These are phyloP conservation scores for Cutaneotrichosporon cavernicola DNA, from an alignment of 1,284 basidiomycete species.

Conservation along the genomic window DNA sequence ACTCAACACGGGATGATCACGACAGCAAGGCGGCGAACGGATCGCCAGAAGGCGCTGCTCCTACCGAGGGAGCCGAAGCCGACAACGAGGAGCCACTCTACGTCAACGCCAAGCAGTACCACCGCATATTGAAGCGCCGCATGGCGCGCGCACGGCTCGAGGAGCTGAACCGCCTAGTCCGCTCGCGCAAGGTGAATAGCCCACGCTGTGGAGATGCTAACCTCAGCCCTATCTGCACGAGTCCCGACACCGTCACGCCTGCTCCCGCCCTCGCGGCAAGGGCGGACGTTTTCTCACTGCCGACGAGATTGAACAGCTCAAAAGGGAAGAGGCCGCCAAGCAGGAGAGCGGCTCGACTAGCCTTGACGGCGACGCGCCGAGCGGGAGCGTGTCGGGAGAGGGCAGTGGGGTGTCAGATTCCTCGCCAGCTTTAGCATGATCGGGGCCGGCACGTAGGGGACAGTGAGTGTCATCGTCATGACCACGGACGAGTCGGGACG, in stretches of 20 bases:
- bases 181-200: constrained; percentile 78
- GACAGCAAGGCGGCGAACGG: constrained; percentile 30
- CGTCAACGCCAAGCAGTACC: constrained; percentile 97
- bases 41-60: constrained; percentile 16
- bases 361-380: constrained; percentile 6
- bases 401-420: constrained; percentile 1
- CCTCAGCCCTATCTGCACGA: constrained; percentile 91
- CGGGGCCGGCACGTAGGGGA: not conserved
- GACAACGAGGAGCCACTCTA: constrained; percentile 92
- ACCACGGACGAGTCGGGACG: not conserved
- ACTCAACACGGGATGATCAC: constrained; percentile 21
- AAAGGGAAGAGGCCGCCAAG: constrained; percentile 47
- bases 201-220: not conserved
- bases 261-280: constrained; percentile 91
- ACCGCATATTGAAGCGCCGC: constrained; percentile 89
- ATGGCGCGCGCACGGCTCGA: constrained; percentile 83
- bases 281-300: constrained; percentile 95
- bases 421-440: not conserved
- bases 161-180: constrained; percentile 84
- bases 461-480: not conserved
- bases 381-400: constrained; percentile 7
- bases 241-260: constrained; percentile 95
- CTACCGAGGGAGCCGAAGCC: constrained; percentile 29
- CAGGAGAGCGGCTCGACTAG: constrained; percentile 12
- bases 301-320: constrained; percentile 68